phyloP scores from a whole-genome alignment of 2,329 filamentous ascomycete species.

The Aspergillus chevalieri region DNA sequence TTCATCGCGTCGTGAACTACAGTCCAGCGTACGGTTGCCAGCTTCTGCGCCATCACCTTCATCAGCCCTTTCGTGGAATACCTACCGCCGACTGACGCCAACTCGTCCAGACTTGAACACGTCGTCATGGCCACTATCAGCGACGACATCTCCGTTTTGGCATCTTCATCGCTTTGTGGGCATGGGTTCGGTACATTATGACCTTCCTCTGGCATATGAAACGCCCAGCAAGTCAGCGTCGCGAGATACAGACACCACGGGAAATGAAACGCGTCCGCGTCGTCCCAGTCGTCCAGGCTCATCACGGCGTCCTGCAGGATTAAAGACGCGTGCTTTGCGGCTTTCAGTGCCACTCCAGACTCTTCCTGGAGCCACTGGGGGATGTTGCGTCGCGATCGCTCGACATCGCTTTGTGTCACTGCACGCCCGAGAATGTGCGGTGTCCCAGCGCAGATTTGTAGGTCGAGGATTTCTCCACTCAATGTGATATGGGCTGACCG shows the following conservation, averaged over 20 bases:
- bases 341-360: conserved; percentile 4
- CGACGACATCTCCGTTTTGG: conserved; percentile 25
- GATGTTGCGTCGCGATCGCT: conserved; percentile 36
- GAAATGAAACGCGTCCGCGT: conserved; percentile 53
- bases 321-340: conserved; percentile 47
- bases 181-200: neutral
- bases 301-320: conserved; percentile 48
- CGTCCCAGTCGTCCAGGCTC: conserved; percentile 47
- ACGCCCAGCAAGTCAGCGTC: conserved; percentile 54
- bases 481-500: conserved; percentile 54
- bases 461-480: conserved; percentile 54
- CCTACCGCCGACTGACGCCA: conserved; percentile 36
- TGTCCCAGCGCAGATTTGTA: conserved; percentile 58
- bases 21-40: conserved; percentile 56
- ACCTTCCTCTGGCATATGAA: conserved; percentile 46
- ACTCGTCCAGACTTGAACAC: conserved; percentile 28
- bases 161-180: conserved; percentile 30
- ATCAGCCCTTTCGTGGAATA: conserved; percentile 49
- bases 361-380: conserved; percentile 16
- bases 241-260: conserved; percentile 59
- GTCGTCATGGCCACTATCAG: conserved; percentile 31
- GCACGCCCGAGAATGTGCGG: conserved; percentile 52
- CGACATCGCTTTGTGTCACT: conserved; percentile 48
- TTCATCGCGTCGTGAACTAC: conserved; percentile 58
- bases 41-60: conserved; percentile 49